Percentiles rank a stretch among this genome's conserved stretches.
Evolutionary conservation across 2,329 filamentous ascomycete species (phyloP).

Genomic region (Aphanocladium album): DNA sequence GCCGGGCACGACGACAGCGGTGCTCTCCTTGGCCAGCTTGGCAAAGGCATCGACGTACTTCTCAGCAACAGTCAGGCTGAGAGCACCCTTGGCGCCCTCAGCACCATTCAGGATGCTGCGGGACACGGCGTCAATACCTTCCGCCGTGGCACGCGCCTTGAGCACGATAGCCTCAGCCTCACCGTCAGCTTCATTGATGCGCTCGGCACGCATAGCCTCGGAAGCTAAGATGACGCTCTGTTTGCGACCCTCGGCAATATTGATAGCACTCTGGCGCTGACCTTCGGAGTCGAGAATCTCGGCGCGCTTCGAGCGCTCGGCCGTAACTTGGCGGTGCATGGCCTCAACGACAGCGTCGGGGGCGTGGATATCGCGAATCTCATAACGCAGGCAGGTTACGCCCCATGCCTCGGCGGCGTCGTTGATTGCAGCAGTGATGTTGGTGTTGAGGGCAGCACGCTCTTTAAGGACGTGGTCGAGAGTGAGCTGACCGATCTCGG

Average conservation of each 20-base stretch:
- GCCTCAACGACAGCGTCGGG: conserved; percentile 89
- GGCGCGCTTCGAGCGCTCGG: conserved; percentile 92
- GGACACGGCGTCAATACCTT: conserved; percentile 83
- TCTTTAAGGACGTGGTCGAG: conserved; percentile 98
- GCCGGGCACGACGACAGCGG: conserved; percentile 89
- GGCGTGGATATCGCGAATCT: conserved; percentile 97
- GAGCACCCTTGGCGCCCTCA: conserved; percentile 71
- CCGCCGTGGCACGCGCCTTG: conserved; percentile 79
- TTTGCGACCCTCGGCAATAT: conserved; percentile 96
- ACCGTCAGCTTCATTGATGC: conserved; percentile 88
- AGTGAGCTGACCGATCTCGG: conserved; percentile 92
- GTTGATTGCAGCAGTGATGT: conserved; percentile 98
- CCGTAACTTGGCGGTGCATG: conserved; percentile 97
- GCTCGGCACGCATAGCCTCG: conserved; percentile 81
- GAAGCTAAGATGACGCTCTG: conserved; percentile 95
- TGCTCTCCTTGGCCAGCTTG: conserved; percentile 90
- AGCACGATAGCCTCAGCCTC: conserved; percentile 90
- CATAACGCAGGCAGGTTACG: conserved; percentile 91
- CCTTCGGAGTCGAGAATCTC: conserved; percentile 97
- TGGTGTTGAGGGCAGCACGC: conserved; percentile 89
- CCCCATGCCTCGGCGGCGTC: conserved; percentile 97
- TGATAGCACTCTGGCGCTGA: conserved; percentile 95
- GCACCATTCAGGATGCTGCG: conserved; percentile 67
- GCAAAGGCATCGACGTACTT: conserved; percentile 96
- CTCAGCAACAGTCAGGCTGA: conserved; percentile 87